These are phyloP conservation scores for Esteya vermicola DNA, from an alignment of 2,329 filamentous ascomycete species.

Conservation along the genomic window DNA sequence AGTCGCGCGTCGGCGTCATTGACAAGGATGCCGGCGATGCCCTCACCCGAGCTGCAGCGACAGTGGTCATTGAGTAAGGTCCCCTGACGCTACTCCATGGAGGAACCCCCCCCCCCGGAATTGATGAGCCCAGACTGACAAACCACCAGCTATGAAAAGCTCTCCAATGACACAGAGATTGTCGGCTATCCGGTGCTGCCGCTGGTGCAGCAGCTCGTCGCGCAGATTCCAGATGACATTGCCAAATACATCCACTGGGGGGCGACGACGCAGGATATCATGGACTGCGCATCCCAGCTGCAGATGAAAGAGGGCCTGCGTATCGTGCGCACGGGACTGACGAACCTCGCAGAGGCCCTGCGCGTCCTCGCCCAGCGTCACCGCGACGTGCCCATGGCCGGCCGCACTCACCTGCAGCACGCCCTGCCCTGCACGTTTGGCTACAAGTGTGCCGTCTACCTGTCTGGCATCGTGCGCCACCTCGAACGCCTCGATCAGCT, in stretches of 20 bases:
- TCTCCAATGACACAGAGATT: constrained; percentile 29
- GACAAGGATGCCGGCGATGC: constrained; percentile 20
- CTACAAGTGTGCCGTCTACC: constrained; percentile 41
- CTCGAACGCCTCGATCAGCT: constrained; percentile 31
- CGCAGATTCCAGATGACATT: constrained; percentile 3
- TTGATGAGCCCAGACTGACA: too few relatives aligned
- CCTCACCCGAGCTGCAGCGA: constrained; percentile 23
- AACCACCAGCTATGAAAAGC: background rate
- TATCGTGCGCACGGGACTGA: constrained; percentile 29
- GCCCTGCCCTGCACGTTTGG: constrained; percentile 42
- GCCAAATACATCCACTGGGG: constrained; percentile 43
- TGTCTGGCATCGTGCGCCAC: constrained; percentile 34
- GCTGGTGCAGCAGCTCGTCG: constrained; percentile 28
- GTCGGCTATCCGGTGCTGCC: constrained; percentile 40
- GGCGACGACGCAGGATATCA: constrained; percentile 45
- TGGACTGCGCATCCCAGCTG: constrained; percentile 37
- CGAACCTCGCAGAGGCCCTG: constrained; percentile 26
- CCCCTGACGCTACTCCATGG: too few relatives aligned
- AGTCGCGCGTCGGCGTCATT: constrained; percentile 31
- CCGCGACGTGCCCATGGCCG: constrained; percentile 40
- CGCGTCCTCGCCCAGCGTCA: constrained; percentile 27
- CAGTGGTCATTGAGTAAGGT: constrained; percentile 11
- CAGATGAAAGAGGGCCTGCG: constrained; percentile 36
- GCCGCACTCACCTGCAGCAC: constrained; percentile 42
- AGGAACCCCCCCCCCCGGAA: too few relatives aligned